A percentile compares a stretch with the other conserved stretches of the same genome.
These are phyloP conservation scores for Goffeauzyma gilvescens DNA, from an alignment of 768 basidiomycete genomes.

Conservation along the genomic window DNA sequence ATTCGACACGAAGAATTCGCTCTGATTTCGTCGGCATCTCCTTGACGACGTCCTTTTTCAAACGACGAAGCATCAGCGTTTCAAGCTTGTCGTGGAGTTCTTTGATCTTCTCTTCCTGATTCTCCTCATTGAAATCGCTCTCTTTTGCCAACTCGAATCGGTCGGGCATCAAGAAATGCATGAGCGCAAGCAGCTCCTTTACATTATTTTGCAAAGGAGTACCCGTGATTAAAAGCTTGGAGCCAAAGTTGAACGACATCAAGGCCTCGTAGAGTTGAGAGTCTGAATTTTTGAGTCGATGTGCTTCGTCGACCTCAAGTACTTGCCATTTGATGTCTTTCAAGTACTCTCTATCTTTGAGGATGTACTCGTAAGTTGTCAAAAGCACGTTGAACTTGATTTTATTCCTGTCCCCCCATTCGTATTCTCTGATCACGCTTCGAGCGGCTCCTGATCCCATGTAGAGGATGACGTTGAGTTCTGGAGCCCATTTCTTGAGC, in stretches of 20 bases:
- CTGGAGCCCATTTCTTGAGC: constrained; percentile 86
- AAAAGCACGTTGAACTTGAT: constrained; percentile 92
- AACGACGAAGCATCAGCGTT: constrained; percentile 75
- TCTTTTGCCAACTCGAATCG: constrained; percentile 70
- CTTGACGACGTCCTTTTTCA: constrained; percentile 92
- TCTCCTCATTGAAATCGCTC: constrained; percentile 79
- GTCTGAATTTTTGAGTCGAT: constrained; percentile 94
- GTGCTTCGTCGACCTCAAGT: constrained; percentile 91
- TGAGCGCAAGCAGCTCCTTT: constrained; percentile 84
- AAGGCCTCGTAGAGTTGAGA: constrained; percentile 92
- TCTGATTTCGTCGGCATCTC: constrained; percentile 95
- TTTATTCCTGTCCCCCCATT: constrained; percentile 72
- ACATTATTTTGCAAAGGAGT: constrained; percentile 98
- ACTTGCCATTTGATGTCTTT: constrained; percentile 94
- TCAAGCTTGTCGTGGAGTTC: constrained; percentile 85
- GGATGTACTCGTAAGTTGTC: constrained; percentile 87
- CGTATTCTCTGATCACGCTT: constrained; percentile 74
- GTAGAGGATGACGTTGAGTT: constrained; percentile 89
- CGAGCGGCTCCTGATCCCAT: constrained; percentile 74
- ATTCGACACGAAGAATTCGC: constrained; percentile 89
- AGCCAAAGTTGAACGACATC: constrained; percentile 66
- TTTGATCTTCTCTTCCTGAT: constrained; percentile 74
- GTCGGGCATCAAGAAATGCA: constrained; percentile 99
- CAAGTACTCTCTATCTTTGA: constrained; percentile 75
- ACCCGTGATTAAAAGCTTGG: constrained; percentile 89